Percentiles rank a stretch among this genome's conserved stretches.
phyloP scores from a whole-genome alignment of 345 rosid genomes.

The Pugionium cornutum region DNA sequence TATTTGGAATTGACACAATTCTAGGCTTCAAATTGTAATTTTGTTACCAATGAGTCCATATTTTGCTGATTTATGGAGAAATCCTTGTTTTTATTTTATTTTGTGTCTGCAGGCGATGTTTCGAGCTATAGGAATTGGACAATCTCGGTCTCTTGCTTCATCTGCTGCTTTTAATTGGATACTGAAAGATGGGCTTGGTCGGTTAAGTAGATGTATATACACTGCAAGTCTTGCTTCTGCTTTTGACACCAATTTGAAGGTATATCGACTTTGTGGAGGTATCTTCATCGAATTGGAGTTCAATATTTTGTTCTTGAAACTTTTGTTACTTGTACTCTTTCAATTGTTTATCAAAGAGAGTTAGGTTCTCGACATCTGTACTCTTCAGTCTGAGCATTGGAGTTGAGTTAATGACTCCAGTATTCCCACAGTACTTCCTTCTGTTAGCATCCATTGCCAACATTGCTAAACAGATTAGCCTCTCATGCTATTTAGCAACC shows the following conservation, averaged over 20 bases:
- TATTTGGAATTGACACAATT: background rate
- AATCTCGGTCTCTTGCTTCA: slow-evolving; percentile 75
- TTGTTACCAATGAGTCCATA: background rate
- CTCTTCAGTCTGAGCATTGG: slow-evolving; percentile 89
- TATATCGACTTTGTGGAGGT: slow-evolving; percentile 23
- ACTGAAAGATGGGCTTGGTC: slow-evolving; percentile 87
- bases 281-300: background rate
- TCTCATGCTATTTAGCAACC: slow-evolving; percentile 81
- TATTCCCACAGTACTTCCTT: slow-evolving; percentile 74
- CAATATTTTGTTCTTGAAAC: background rate
- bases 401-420: slow-evolving; percentile 82
- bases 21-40: background rate
- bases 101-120: slow-evolving; percentile 62
- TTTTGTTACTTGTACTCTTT: slow-evolving; percentile 12
- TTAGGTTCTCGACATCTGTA: slow-evolving; percentile 78
- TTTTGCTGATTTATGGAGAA: background rate
- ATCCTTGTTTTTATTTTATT: background rate
- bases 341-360: slow-evolving; percentile 56
- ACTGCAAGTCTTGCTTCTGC: slow-evolving; percentile 88
- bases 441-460: slow-evolving; percentile 83
- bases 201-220: slow-evolving; percentile 84
- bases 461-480: slow-evolving; percentile 89
- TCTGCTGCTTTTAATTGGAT: slow-evolving; percentile 96
- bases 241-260: slow-evolving; percentile 93
- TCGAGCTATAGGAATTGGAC: slow-evolving; percentile 87